Base-by-base conservation (phyloP, 2,329 filamentous ascomycete genomes). In the Paecilomyces formosus region DNA sequence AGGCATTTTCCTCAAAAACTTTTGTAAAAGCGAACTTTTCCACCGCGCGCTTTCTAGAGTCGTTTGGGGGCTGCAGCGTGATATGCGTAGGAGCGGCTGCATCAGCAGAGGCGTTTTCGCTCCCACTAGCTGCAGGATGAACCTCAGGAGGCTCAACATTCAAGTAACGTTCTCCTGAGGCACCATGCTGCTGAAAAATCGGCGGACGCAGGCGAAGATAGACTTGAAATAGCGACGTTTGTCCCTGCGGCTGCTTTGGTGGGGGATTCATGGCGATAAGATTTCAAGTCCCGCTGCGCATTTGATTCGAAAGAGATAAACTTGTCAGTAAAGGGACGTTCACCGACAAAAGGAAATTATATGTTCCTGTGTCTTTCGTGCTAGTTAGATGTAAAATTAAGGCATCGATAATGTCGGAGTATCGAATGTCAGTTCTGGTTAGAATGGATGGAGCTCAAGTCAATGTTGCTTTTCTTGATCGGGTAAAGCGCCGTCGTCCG, bases 11-110 rank as follows among this genome's bases (percentile, higher is more conserved):
- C 66, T 95, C 89, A 66, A 97, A 97, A 0, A 99, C 92, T 62
- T 86, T 86, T 0, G 94, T 99, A 70, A 99, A 99, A 1, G 88
- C 90, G 71, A 97, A 99, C 70, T 89, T 91, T 74, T 99, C 94
- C 35, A 97, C 85, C 0, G 92, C 92, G 53, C 92, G 85, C 65
- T 93, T 90, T 58, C 93, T 84, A 61, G 85, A 83, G 61, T 97
- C 93, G 62, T 86, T 89, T 1, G 91, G 89, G 0, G 92, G 92
- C 65, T 90, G 89, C 15, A 92, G 74, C 0, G 86, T 90, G 63
- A 92, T 88, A 69, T 91, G 87, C 0, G 85, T 89, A 0, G 88
- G 81, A 24, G 74, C 70, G 11, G 58, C 54, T 9, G 57, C 54
- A 28, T 65, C 55, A 51, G 57, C 59, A 56, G 62, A 62, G n/a